Base-by-base conservation (phyloP, 2,329 filamentous ascomycete species). In the Trichoderma sp. region DNA sequence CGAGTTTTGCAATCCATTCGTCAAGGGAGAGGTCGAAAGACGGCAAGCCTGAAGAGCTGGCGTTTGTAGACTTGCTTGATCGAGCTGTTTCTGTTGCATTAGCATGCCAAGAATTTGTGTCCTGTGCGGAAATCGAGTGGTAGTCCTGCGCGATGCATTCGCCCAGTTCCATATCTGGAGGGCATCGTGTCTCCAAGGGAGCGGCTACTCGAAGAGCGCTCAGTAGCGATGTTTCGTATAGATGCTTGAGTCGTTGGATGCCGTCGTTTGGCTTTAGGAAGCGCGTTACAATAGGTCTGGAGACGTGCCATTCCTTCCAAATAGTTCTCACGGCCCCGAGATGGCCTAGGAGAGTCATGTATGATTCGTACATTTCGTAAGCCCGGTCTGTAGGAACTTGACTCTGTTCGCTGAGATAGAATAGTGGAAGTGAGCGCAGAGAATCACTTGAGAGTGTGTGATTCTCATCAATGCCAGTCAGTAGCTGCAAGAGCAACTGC, bases 241-340 rank as follows among this genome's bases (percentile, higher is more conserved):
- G 8, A 3, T 32, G 36, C 3, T 32, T 71, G 34, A 75, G 26
- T 9, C 32, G 50, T 17, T 69, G 71, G 15, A 12, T 6, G 61
- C 15, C 17, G 13, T 43, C 32, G 13, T 36, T 7, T 58, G 53
- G 32, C 55, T 34, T 20, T 32, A 66, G 20, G 9, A 26, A 58
- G 12, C 34, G 57, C 28, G 32, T 36, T 11, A 62, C 59, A 20
- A 55, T 23, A 5, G 36, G 59, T 6, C 62, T 68, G 13, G 74
- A 74, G 23, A 71, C 65, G 34, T 71, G 76, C 76, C 77, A 77
- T 74, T 81, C 80, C 61, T 77, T 78, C 76, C 77, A 77, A 15
- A 82, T 72, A 30, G 76, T 80, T 47, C 78, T 73, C 9, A 75
- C 71, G 6, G 79, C 79, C 8, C 80, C 79, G 9, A 82, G 74